Conservation (phyloP, 2,329 filamentous ascomycete genomes). For the Sporothrix humicola region DNA sequence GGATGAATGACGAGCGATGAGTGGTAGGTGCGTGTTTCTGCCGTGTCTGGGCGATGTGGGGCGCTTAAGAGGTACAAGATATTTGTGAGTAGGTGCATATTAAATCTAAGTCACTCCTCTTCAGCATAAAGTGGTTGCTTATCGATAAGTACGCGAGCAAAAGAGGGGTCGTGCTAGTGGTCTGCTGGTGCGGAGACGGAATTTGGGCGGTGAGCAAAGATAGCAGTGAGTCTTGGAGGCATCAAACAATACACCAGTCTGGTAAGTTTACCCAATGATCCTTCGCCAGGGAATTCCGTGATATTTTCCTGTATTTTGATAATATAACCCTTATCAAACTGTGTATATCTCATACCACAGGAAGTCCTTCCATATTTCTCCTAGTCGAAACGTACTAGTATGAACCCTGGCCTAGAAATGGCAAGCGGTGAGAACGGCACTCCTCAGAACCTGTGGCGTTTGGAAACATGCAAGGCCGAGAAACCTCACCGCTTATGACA, state of each 20-base stretch:
- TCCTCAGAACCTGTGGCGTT: neutral
- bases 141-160: neutral
- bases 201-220: slow-evolving; percentile 8
- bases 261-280: too few species aligned
- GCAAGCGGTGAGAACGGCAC: slow-evolving; percentile 6
- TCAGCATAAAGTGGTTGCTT: neutral
- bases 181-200: slow-evolving; percentile 20
- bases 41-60: neutral
- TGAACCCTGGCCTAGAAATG: neutral
- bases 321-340: too few species aligned
- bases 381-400: neutral
- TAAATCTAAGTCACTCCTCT: neutral
- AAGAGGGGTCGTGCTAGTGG: slow-evolving; percentile 20
- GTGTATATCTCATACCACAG: too few species aligned
- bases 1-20: slow-evolving; percentile 5
- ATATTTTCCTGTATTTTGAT: too few species aligned
- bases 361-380: too few species aligned
- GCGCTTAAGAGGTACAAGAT: slow-evolving; percentile 1
- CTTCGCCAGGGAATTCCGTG: too few species aligned
- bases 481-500: neutral
- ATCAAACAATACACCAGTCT: too few species aligned
- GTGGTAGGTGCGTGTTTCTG: slow-evolving; percentile 23
- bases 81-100: neutral
- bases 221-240: too few species aligned
- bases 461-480: neutral